A percentile compares a stretch with the other conserved stretches of the same genome.
phyloP scores from a whole-genome alignment of 371 early-diverging fungal species.

The Lichtheimia hyalospora region DNA sequence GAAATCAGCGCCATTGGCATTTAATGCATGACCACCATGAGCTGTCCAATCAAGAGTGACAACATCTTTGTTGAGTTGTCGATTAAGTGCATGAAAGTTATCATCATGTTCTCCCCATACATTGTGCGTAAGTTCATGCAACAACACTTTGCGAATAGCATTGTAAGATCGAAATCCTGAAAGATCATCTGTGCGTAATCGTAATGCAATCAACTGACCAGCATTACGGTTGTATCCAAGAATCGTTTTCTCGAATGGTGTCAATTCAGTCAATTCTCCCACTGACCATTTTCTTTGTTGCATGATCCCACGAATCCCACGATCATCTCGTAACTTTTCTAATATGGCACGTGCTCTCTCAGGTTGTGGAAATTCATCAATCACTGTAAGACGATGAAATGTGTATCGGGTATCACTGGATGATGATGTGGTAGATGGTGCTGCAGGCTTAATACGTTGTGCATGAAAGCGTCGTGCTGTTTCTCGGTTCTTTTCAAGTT shows the following conservation, averaged over 20 bases:
- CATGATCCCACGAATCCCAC: conserved; percentile 79
- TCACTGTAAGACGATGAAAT: conserved; percentile 66
- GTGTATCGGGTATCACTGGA: conserved; percentile 45
- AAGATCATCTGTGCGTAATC: conserved; percentile 83
- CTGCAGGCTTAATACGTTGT: conserved; percentile 5
- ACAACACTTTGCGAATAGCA: conserved; percentile 70
- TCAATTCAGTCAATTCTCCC: conserved; percentile 75
- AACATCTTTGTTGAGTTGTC: conserved; percentile 77
- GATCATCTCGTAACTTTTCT: conserved; percentile 67
- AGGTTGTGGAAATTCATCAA: conserved; percentile 61
- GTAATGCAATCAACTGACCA: conserved; percentile 81
- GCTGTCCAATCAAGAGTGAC: conserved; percentile 65
- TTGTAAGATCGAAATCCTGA: conserved; percentile 86
- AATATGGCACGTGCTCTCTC: conserved; percentile 67
- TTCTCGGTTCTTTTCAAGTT: conserved; percentile 10
- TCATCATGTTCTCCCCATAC: conserved; percentile 79
- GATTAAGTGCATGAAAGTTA: conserved; percentile 78
- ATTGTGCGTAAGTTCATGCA: conserved; percentile 92
- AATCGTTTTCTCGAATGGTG: conserved; percentile 76
- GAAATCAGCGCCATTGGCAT: conserved; percentile 21
- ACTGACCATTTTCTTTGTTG: conserved; percentile 74
- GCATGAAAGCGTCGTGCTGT: background rate
- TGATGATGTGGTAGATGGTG: conserved; percentile 8
- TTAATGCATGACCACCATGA: conserved; percentile 45
- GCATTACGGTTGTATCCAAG: conserved; percentile 88